Conservation (phyloP, 2,329 filamentous ascomycete genomes). For the Aspergillus fumigatus region DNA sequence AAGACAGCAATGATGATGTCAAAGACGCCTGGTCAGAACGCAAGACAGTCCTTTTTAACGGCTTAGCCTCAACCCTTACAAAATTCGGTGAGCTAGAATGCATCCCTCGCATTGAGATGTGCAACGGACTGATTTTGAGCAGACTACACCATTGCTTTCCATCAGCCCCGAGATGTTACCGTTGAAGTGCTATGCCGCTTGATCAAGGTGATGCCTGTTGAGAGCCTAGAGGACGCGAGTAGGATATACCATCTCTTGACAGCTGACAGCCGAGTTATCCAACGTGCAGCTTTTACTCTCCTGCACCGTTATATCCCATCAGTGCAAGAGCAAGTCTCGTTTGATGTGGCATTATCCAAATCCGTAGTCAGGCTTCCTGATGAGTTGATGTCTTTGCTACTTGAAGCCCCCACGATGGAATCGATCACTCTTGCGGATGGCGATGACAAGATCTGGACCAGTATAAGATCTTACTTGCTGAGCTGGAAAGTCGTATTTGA, state of each 20-base stretch:
- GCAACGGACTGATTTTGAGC: slow-evolving; percentile 9
- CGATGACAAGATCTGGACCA: slow-evolving; percentile 60
- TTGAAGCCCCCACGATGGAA: slow-evolving; percentile 71
- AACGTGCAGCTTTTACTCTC: slow-evolving; percentile 74
- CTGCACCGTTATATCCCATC: slow-evolving; percentile 75
- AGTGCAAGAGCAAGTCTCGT: slow-evolving; percentile 73
- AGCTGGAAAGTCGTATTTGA: slow-evolving; percentile 90
- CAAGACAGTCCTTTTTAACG: slow-evolving; percentile 56
- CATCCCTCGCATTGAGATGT: not conserved
- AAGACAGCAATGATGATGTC: slow-evolving; percentile 76
- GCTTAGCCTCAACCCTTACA: slow-evolving; percentile 39
- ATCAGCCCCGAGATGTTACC: slow-evolving; percentile 69
- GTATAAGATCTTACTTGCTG: slow-evolving; percentile 74
- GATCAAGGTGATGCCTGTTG: slow-evolving; percentile 59
- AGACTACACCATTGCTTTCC: slow-evolving; percentile 48
- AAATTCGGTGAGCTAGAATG: slow-evolving; percentile 34
- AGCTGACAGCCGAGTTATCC: slow-evolving; percentile 68
- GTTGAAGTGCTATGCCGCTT: slow-evolving; percentile 69
- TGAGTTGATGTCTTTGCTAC: slow-evolving; percentile 76
- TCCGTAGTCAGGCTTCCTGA: slow-evolving; percentile 67
- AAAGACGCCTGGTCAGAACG: slow-evolving; percentile 65
- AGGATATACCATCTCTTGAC: slow-evolving; percentile 73
- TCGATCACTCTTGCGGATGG: slow-evolving; percentile 62
- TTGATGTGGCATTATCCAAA: slow-evolving; percentile 60
- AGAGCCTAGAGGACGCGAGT: slow-evolving; percentile 58